phyloP scores from a whole-genome alignment of 1,284 basidiomycete genomes.

The Mycosarcoma maydis region DNA sequence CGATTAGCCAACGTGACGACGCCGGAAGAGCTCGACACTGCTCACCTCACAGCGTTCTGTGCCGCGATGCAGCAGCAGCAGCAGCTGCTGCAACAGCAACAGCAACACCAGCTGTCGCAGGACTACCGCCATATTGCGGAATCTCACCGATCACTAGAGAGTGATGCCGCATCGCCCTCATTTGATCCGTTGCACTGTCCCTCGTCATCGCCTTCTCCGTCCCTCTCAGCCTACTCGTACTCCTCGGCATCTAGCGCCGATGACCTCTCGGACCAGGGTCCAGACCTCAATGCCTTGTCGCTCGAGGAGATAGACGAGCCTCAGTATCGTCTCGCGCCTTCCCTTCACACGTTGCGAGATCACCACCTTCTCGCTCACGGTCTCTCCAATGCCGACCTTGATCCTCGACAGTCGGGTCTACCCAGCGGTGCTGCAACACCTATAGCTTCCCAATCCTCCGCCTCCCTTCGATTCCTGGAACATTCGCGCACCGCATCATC shows the following conservation, averaged over 20 bases:
- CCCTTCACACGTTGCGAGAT: background rate
- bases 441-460: constrained; percentile 29
- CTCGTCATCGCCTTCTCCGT: constrained; percentile 45
- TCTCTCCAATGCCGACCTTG: constrained; percentile 10
- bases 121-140: constrained; percentile 13
- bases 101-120: too few species aligned
- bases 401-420: constrained; percentile 20
- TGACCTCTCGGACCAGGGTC: constrained; percentile 38
- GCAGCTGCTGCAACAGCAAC: too few species aligned
- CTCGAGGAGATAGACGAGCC: constrained; percentile 50
- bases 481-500: constrained; percentile 3
- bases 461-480: constrained; percentile 16
- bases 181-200: constrained; percentile 31
- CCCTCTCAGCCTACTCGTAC: constrained; percentile 49
- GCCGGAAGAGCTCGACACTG: background rate
- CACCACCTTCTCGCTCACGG: background rate
- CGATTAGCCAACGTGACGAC: background rate
- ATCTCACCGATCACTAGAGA: constrained; percentile 7
- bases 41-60: background rate
- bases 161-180: constrained; percentile 10
- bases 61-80: constrained; percentile 15
- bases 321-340: constrained; percentile 22
- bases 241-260: constrained; percentile 34
- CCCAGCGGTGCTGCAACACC: constrained; percentile 41
- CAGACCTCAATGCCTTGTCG: constrained; percentile 43